Percentiles rank a stretch among this genome's conserved stretches.
phyloP scores from a whole-genome alignment of 305 asterid species.

The Ruellia speciosa region DNA sequence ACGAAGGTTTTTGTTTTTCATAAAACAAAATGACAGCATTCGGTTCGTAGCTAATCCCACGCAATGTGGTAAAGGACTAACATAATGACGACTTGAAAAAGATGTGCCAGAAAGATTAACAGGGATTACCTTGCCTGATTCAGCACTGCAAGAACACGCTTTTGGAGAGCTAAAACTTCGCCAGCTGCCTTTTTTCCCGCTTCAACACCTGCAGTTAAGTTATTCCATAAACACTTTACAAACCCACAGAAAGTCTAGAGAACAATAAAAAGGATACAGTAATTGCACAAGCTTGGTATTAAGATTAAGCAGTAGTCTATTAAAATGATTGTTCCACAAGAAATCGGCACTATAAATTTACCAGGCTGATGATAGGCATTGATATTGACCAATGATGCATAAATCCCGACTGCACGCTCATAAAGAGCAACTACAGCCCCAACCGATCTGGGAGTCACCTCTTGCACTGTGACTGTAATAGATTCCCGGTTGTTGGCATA shows the following conservation, averaged over 20 bases:
- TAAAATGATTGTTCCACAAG: not conserved
- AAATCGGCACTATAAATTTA: slow-evolving; percentile 24
- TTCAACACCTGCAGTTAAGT: slow-evolving; percentile 71
- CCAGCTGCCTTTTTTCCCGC: slow-evolving; percentile 99
- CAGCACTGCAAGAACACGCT: slow-evolving; percentile 91
- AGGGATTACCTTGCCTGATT: slow-evolving; percentile 77
- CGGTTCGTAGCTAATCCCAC: too few species aligned
- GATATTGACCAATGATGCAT: slow-evolving; percentile 84
- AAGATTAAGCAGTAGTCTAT: too few species aligned
- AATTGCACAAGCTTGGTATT: too few species aligned
- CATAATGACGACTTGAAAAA: too few species aligned
- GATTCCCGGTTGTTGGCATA: slow-evolving; percentile 88
- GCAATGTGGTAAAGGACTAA: not conserved
- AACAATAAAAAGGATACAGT: too few species aligned
- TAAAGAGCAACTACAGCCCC: slow-evolving; percentile 94
- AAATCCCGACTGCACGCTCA: slow-evolving; percentile 96
- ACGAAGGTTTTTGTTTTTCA: too few species aligned
- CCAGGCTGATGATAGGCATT: slow-evolving; percentile 99
- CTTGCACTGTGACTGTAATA: slow-evolving; percentile 87
- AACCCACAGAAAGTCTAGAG: slow-evolving; percentile 15
- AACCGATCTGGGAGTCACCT: slow-evolving; percentile 93
- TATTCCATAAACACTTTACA: slow-evolving; percentile 17
- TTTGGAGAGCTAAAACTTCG: slow-evolving; percentile 95
- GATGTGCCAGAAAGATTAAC: not conserved
- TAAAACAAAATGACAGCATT: too few species aligned